Percentiles rank a stretch among this genome's conserved stretches.
phyloP scores from a whole-genome alignment of 2,329 filamentous ascomycete genomes.

The Dothistroma pini region DNA sequence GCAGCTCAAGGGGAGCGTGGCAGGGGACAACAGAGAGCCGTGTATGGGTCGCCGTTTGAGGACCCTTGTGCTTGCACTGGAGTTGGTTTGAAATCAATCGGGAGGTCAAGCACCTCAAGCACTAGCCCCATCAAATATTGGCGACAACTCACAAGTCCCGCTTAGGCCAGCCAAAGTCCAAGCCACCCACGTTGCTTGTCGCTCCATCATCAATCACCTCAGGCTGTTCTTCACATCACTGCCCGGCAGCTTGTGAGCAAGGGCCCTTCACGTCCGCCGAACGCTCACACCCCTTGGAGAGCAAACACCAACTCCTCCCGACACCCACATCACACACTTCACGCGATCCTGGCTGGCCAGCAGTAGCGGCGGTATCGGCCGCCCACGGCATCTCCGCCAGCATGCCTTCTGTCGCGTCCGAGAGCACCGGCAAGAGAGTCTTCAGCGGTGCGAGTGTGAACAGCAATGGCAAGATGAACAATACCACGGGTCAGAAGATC shows the following conservation, averaged over 20 bases:
- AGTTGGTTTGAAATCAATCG: too few species aligned
- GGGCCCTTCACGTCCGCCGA: not conserved
- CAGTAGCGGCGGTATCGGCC: conserved; percentile 1
- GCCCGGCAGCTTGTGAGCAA: too few species aligned
- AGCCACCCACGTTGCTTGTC: too few species aligned
- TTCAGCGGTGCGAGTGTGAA: conserved; percentile 46
- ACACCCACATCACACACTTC: not conserved
- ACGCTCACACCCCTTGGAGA: not conserved
- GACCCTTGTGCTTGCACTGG: too few species aligned
- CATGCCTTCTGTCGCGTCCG: conserved; percentile 25
- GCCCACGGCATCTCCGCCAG: conserved; percentile 10
- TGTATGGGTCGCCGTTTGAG: not conserved
- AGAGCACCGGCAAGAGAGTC: conserved; percentile 39
- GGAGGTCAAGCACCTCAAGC: too few species aligned
- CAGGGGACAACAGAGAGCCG: not conserved
- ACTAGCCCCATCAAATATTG: too few species aligned
- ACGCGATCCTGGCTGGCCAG: not conserved
- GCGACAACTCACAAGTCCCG: too few species aligned
- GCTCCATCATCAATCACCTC: too few species aligned
- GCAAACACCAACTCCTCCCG: not conserved
- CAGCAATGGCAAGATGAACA: conserved; percentile 47
- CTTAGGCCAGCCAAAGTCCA: too few species aligned
- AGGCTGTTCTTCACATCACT: too few species aligned
- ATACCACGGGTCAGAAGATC: conserved; percentile 58
- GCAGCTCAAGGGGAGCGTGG: not conserved